Conservation (phyloP, 331 rosid species). For the Acacia pycnantha region DNA sequence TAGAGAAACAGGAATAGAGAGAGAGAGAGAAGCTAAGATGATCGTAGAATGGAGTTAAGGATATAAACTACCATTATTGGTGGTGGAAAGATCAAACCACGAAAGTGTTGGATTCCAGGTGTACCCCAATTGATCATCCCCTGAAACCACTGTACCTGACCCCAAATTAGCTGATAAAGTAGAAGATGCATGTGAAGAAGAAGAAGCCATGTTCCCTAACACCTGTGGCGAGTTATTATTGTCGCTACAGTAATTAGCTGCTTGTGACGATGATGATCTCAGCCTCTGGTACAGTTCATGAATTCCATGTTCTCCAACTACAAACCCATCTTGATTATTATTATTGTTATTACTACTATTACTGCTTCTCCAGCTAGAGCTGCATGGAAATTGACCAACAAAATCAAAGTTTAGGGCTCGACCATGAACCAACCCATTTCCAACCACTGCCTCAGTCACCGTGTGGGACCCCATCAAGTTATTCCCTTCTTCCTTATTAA, state of each 20-base stretch:
- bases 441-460: conserved; percentile 39
- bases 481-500: conserved; percentile 53
- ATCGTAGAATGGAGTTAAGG: conserved; percentile 34
- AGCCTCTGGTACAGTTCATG: conserved; percentile 77
- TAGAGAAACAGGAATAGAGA: not conserved
- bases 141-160: conserved; percentile 45
- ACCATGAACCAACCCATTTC: conserved; percentile 30
- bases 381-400: conserved; percentile 47
- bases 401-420: conserved; percentile 55
- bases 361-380: conserved; percentile 63
- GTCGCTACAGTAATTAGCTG: conserved; percentile 35
- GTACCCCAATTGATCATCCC: conserved; percentile 56
- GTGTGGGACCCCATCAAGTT: conserved; percentile 45
- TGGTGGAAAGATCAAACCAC: conserved; percentile 71
- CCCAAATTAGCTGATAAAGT: conserved; percentile 49
- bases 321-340: conserved; percentile 33
- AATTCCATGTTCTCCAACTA: conserved; percentile 48
- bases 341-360: not conserved
- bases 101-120: conserved; percentile 62
- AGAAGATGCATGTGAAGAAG: conserved; percentile 32
- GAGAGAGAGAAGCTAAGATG: not conserved
- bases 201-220: conserved; percentile 40
- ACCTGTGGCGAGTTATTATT: conserved; percentile 31
- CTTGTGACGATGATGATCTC: conserved; percentile 50
- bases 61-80: conserved; percentile 62